Conservation (phyloP, 345 rosid species). For the sweet orange (Citrus sinensis) region DVS_A1.0 CM039164.1:21459501-21460000, state of each 20-base stretch:
- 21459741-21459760: background rate
- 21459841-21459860: conserved; percentile 22
- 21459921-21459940: conserved; percentile 35
- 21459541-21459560: too few species aligned
- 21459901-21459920: background rate
- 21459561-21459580: too few species aligned
- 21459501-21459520: too few species aligned
- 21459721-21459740: background rate
- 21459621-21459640: background rate
- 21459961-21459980: conserved; percentile 25
- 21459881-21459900: conserved; percentile 12
- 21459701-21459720: background rate
- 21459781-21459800: background rate
- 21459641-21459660: background rate
- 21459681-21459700: background rate
- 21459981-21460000: background rate
- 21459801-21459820: background rate
- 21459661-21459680: background rate
- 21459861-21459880: conserved; percentile 3
- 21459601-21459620: background rate
- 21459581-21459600: too few species aligned
- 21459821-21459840: conserved; percentile 27
- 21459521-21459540: too few species aligned
- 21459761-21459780: background rate
- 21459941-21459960: conserved; percentile 31